Evolutionary conservation across 495 filamentous ascomycete species (phyloP).

Genomic region (Xylaria nigripes): DNA sequence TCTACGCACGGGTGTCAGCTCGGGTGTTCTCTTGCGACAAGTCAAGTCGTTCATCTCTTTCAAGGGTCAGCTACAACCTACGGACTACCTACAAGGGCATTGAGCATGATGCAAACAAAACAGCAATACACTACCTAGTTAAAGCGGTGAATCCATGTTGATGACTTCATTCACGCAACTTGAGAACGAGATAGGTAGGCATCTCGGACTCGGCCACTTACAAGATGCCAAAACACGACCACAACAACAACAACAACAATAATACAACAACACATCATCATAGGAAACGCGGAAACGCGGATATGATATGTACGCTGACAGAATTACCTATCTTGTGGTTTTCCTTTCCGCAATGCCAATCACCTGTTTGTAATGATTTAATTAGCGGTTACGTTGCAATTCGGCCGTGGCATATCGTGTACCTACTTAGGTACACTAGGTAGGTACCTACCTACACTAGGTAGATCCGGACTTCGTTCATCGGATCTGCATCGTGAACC

Average conservation of each 20-base stretch:
- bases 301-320: too few species aligned
- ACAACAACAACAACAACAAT: background rate
- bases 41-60: background rate
- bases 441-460: too few species aligned
- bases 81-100: background rate
- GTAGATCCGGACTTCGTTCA: too few species aligned
- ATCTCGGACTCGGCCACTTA: background rate
- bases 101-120: conserved; percentile 1
- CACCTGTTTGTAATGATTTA: too few species aligned
- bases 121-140: background rate
- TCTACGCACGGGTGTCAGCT: background rate
- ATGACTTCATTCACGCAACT: background rate
- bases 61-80: background rate
- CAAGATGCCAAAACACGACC: background rate
- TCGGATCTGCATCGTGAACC: too few species aligned
- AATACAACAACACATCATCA: too few species aligned
- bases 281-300: too few species aligned
- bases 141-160: conserved; percentile 1
- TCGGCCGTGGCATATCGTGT: too few species aligned
- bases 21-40: background rate
- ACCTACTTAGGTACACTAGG: too few species aligned
- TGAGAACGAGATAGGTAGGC: background rate
- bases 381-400: too few species aligned
- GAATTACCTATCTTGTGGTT: too few species aligned
- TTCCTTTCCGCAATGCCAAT: too few species aligned